phyloP scores from a whole-genome alignment of 2,329 filamentous ascomycete genomes.

The Fusarium euwallaceae region DNA sequence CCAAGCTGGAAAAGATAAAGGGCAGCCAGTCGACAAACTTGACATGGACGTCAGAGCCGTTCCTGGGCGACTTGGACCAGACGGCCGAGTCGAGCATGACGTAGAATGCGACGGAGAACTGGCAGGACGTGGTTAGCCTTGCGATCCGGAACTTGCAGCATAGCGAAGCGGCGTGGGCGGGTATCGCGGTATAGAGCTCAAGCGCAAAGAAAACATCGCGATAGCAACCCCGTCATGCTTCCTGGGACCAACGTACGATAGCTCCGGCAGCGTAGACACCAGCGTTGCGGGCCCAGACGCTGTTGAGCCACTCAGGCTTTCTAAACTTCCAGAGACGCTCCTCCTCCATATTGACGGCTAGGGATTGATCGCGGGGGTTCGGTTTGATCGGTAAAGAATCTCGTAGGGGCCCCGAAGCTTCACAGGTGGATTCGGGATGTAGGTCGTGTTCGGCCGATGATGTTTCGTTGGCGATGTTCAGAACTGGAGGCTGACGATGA shows the following conservation, averaged over 20 bases:
- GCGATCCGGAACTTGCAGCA: neutral
- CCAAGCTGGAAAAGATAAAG: conserved; percentile 74
- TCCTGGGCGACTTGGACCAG: conserved; percentile 72
- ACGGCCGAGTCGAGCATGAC: conserved; percentile 76
- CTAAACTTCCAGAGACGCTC: conserved; percentile 77
- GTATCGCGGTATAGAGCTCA: neutral
- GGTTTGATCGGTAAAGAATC: neutral
- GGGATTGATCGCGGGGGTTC: neutral
- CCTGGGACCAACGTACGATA: conserved; percentile 63
- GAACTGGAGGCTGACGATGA: conserved; percentile 44
- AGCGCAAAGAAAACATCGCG: neutral
- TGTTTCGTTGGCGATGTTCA: conserved; percentile 29
- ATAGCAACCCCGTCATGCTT: neutral
- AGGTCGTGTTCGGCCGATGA: conserved; percentile 21
- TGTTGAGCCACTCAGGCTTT: conserved; percentile 76
- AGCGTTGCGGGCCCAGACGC: conserved; percentile 71
- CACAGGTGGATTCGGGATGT: neutral
- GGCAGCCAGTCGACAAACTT: conserved; percentile 79
- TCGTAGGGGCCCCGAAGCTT: conserved; percentile 4
- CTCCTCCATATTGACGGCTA: conserved; percentile 66
- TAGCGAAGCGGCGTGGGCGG: neutral
- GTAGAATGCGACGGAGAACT: conserved; percentile 78
- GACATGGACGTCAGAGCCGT: conserved; percentile 72
- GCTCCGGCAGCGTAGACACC: conserved; percentile 74
- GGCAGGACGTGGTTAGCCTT: conserved; percentile 28